Conservation (phyloP, 1,284 basidiomycete species). For the Ganoderma sinense region DNA sequence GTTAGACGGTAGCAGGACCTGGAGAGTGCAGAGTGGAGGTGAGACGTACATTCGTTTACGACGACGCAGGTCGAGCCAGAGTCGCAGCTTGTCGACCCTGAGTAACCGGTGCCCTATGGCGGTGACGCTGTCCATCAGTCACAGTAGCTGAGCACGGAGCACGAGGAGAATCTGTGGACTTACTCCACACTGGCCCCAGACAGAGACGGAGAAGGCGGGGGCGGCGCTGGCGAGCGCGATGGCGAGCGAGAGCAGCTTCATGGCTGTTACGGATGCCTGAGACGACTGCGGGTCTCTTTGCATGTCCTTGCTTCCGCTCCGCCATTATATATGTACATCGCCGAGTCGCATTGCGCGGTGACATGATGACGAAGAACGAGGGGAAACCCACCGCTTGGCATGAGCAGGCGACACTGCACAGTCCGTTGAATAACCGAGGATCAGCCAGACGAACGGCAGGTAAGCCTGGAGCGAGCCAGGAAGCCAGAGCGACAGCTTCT, state of each 20-base stretch:
- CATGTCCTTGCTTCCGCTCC: too few relatives aligned
- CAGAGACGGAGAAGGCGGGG: conserved; percentile 37
- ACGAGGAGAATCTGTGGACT: conserved; percentile 6
- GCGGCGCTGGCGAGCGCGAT: conserved; percentile 37
- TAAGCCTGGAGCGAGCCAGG: background rate
- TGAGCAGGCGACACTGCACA: background rate
- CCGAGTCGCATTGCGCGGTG: background rate
- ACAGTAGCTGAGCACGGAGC: too few relatives aligned
- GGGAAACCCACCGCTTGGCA: conserved; percentile 17
- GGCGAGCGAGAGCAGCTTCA: conserved; percentile 36
- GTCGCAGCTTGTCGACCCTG: conserved; percentile 40
- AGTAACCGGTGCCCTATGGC: conserved; percentile 36
- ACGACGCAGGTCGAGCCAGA: conserved; percentile 35
- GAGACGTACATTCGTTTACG: conserved; percentile 36
- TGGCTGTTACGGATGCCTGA: conserved; percentile 1
- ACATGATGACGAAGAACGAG: background rate
- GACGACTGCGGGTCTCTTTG: background rate
- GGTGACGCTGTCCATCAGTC: background rate
- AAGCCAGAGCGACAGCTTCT: background rate
- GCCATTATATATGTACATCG: conserved; percentile 14
- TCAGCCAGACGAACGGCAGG: conserved; percentile 11
- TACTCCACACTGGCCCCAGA: conserved; percentile 44
- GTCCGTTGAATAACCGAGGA: conserved; percentile 28
- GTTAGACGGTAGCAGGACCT: background rate
- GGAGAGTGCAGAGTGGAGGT: background rate